Conservation (phyloP, 2,329 filamentous ascomycete genomes). For the Aspergillus hiratsukae region DNA sequence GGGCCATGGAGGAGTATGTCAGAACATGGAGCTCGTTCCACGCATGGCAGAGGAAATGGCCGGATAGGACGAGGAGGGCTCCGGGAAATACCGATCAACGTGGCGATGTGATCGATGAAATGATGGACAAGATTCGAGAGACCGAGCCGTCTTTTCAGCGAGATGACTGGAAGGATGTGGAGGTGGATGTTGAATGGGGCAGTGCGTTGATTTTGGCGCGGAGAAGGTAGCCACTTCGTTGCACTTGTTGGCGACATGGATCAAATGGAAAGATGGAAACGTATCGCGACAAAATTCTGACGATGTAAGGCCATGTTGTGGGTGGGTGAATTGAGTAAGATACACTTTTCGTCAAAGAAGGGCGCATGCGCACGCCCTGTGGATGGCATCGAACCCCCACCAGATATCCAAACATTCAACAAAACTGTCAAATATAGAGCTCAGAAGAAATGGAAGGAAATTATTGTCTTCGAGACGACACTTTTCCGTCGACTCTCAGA, state of each 20-base stretch:
- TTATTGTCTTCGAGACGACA: neutral
- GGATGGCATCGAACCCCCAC: neutral
- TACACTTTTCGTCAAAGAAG: neutral
- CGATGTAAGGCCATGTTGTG: neutral
- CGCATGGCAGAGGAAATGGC: constrained; percentile 45
- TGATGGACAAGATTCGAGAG: neutral
- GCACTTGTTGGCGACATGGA: neutral
- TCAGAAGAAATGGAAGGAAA: neutral
- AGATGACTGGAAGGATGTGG: neutral
- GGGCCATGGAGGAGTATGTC: constrained; percentile 57
- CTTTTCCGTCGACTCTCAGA: neutral
- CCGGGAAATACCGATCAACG: neutral
- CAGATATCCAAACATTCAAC: neutral
- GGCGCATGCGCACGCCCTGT: neutral
- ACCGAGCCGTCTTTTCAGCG: neutral
- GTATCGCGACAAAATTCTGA: neutral
- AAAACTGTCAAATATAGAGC: neutral
- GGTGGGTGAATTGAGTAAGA: neutral
- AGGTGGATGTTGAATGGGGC: neutral
- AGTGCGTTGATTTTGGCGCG: neutral
- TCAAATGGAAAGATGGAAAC: neutral
- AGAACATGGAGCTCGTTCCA: constrained; percentile 58
- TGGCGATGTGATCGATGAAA: neutral
- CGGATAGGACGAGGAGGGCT: neutral
- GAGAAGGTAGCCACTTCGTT: neutral